Conservation (phyloP, 2,329 filamentous ascomycete species). For the Diaporthe aspalathi region DNA sequence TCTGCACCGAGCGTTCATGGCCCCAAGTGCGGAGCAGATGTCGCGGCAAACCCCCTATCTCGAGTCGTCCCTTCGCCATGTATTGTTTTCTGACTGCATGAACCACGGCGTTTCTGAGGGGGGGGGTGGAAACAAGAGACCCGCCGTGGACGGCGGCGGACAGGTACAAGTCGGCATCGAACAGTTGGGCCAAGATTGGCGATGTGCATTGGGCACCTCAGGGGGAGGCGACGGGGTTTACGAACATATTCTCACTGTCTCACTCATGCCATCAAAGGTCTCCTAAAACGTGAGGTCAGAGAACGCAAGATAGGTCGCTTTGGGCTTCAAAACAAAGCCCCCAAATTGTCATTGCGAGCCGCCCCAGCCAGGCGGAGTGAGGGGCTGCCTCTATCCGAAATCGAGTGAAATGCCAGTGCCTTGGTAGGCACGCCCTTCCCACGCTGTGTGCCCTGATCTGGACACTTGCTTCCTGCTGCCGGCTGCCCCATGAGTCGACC, state of each 20-base stretch:
- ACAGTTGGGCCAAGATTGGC: neutral
- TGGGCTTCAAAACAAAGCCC: slow-evolving; percentile 2
- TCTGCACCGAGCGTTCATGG: too few relatives aligned
- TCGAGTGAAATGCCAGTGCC: slow-evolving; percentile 18
- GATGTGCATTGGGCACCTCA: neutral
- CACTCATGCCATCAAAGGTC: too few relatives aligned
- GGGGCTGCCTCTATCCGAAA: slow-evolving; percentile 26
- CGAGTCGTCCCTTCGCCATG: neutral
- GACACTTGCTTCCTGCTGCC: neutral
- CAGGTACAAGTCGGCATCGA: neutral
- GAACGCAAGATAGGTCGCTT: neutral
- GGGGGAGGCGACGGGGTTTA: too few relatives aligned
- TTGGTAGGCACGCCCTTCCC: slow-evolving; percentile 15
- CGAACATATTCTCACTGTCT: neutral
- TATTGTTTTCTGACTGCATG: neutral
- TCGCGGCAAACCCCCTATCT: neutral
- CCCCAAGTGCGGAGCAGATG: too few relatives aligned
- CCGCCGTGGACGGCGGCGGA: neutral
- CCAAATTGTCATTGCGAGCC: slow-evolving; percentile 14
- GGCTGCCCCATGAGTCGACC: neutral
- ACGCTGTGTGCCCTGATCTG: neutral
- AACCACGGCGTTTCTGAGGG: neutral
- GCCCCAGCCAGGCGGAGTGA: slow-evolving; percentile 12
- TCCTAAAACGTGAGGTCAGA: neutral
- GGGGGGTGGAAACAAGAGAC: neutral